Percentiles rank a stretch among this genome's conserved stretches.
phyloP scores from a whole-genome alignment of 495 filamentous ascomycete species.

The Xylaria sp. region DNA sequence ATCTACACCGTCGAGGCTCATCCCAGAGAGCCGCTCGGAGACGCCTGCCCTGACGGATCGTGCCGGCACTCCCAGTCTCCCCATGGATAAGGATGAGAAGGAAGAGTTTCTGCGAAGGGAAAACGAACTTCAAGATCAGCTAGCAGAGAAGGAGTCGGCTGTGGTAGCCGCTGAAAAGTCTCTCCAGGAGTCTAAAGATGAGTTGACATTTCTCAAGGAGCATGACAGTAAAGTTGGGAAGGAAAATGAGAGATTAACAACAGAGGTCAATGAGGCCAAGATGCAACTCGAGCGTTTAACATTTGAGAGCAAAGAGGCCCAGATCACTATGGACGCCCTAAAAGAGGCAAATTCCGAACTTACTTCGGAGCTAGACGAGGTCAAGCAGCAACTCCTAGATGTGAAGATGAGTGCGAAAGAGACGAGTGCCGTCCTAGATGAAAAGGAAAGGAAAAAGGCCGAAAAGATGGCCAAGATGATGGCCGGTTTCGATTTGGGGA shows the following conservation, averaged over 20 bases:
- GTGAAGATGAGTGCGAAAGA: constrained; percentile 95
- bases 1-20: constrained; percentile 81
- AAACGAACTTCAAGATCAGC: constrained; percentile 95
- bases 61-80: constrained; percentile 84
- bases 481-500: constrained; percentile 93
- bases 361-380: constrained; percentile 87
- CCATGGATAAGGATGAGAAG: constrained; percentile 93
- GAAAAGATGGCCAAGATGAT: constrained; percentile 99
- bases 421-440: constrained; percentile 82
- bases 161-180: constrained; percentile 78
- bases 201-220: constrained; percentile 81
- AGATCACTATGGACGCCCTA: constrained; percentile 96
- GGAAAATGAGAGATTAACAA: constrained; percentile 83
- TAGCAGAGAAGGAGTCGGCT: constrained; percentile 88
- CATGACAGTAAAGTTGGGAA: constrained; percentile 79
- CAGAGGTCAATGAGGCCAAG: constrained; percentile 86
- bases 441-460: constrained; percentile 98
- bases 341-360: constrained; percentile 96
- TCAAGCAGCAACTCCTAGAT: constrained; percentile 96
- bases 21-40: constrained; percentile 81
- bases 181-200: constrained; percentile 80
- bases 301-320: constrained; percentile 95
- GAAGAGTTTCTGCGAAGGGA: constrained; percentile 95
- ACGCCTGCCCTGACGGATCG: constrained; percentile 70
- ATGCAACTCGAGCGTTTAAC: constrained; percentile 96